A percentile compares a stretch with the other conserved stretches of the same genome.
Conservation (phyloP, 1,284 basidiomycete species). For the Earliella scabrosa region DNA sequence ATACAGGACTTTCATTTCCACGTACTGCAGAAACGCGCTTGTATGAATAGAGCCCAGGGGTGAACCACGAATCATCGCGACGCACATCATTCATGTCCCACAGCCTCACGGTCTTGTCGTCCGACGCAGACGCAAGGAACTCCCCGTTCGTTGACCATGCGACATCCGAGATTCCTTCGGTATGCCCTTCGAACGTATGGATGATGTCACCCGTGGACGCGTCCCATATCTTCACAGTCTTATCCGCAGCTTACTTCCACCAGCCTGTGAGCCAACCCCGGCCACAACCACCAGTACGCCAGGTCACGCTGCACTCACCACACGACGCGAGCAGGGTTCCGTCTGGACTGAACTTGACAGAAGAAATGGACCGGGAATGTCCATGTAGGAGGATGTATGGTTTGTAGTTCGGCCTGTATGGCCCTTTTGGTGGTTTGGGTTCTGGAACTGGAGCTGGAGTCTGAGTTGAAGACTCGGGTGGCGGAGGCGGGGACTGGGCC, state of each 20-base stretch:
- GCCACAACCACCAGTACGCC: conserved; percentile 3
- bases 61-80: background rate
- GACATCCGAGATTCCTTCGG: conserved; percentile 86
- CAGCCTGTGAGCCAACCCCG: conserved; percentile 13
- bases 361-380: conserved; percentile 74
- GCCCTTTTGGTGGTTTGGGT: conserved; percentile 17
- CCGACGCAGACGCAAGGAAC: conserved; percentile 87
- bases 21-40: conserved; percentile 46
- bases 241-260: conserved; percentile 74
- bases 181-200: conserved; percentile 71
- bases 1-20: conserved; percentile 61
- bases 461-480: conserved; percentile 13
- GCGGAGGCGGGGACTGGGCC: conserved; percentile 17
- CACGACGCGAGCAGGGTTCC: conserved; percentile 74
- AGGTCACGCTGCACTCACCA: conserved; percentile 53
- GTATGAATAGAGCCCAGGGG: background rate
- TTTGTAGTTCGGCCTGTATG: conserved; percentile 42
- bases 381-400: conserved; percentile 65
- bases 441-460: conserved; percentile 19
- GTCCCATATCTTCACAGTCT: conserved; percentile 80
- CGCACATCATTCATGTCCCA: conserved; percentile 66
- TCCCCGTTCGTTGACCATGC: conserved; percentile 85
- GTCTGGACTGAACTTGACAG: conserved; percentile 81
- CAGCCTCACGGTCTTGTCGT: conserved; percentile 85
- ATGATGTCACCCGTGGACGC: conserved; percentile 71